Percentiles rank a stretch among this genome's conserved stretches.
Evolutionary conservation across 257 asterid genomes (phyloP).

Genomic region (Catharanthus roseus): DNA sequence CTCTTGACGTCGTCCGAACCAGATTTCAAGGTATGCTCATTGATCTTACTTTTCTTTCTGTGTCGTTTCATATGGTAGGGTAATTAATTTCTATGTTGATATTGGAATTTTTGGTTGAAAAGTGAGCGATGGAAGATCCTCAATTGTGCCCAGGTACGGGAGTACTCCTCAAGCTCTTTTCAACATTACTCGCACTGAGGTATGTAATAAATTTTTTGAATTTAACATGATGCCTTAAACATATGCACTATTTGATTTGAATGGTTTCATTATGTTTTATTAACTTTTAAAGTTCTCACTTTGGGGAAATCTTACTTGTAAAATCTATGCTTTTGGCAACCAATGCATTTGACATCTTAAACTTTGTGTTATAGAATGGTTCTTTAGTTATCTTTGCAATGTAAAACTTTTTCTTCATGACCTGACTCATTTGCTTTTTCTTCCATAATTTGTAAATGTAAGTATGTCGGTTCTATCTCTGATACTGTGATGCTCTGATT

Average conservation of each 20-base stretch:
- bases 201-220: conserved; percentile 20
- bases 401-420: background rate
- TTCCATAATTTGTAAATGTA: background rate
- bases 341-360: too few species aligned
- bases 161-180: conserved; percentile 86
- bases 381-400: background rate
- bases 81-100: background rate
- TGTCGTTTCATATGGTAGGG: background rate
- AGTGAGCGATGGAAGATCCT: conserved; percentile 80
- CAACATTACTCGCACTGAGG: conserved; percentile 89
- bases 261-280: background rate
- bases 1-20: conserved; percentile 94
- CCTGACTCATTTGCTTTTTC: background rate
- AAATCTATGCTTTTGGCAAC: background rate
- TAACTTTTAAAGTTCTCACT: background rate
- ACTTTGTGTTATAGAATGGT: too few species aligned
- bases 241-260: background rate
- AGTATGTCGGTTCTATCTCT: background rate
- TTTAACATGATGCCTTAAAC: background rate
- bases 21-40: conserved; percentile 71
- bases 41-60: background rate
- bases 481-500: background rate
- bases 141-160: conserved; percentile 56
- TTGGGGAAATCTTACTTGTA: background rate
- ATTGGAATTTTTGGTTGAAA: background rate